phyloP scores from a whole-genome alignment of 345 rosid genomes.

The Citrus reticulata region DNA sequence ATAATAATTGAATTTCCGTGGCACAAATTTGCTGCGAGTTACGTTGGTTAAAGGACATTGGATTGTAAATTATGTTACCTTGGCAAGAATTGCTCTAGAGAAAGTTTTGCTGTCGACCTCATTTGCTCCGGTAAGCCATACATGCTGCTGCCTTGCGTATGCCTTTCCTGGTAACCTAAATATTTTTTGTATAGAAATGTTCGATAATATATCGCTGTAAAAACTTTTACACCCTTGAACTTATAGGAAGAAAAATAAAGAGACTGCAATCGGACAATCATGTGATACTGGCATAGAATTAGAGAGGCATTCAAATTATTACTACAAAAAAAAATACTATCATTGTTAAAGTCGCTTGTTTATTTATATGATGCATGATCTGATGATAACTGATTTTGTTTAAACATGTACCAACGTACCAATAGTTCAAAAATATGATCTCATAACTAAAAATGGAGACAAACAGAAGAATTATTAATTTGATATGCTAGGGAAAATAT shows the following conservation, averaged over 20 bases:
- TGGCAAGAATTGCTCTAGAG: slow-evolving; percentile 92
- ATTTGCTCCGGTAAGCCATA: slow-evolving; percentile 83
- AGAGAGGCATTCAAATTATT: too few species aligned
- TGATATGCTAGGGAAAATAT: neutral
- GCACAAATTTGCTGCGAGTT: neutral
- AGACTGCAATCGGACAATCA: neutral
- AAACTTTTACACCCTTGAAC: neutral
- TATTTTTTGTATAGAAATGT: neutral
- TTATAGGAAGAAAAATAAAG: neutral
- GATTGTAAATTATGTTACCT: slow-evolving; percentile 39
- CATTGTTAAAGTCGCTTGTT: neutral
- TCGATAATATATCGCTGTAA: neutral
- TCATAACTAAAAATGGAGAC: neutral
- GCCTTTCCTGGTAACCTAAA: slow-evolving; percentile 94
- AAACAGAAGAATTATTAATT: neutral
- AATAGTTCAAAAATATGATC: neutral
- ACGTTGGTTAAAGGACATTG: neutral
- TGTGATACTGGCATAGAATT: too few species aligned
- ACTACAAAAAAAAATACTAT: too few species aligned
- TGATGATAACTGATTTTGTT: neutral
- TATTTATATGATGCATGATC: neutral
- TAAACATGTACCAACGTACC: neutral
- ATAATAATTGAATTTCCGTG: too few species aligned
- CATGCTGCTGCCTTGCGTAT: slow-evolving; percentile 67
- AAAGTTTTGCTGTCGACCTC: slow-evolving; percentile 91